phyloP scores from a whole-genome alignment of 2,329 filamentous ascomycete species.

The Lachnum nothofagi region DNA sequence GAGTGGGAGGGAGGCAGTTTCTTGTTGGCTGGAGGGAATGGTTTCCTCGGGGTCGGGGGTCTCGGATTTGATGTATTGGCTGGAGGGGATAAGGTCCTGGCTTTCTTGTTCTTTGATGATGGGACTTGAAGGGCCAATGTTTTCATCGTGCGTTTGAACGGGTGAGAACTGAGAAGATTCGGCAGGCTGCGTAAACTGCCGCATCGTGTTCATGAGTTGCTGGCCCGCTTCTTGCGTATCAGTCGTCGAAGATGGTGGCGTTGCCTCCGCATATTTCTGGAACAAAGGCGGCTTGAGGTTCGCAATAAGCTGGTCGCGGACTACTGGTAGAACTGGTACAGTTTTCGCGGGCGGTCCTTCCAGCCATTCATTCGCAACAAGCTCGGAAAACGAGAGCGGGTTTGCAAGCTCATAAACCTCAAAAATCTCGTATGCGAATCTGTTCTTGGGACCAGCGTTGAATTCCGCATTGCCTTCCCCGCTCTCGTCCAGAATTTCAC shows the following conservation, averaged over 20 bases:
- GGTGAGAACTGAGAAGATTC: background rate
- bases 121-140: background rate
- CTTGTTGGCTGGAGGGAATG: constrained; percentile 12
- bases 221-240: constrained; percentile 29
- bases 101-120: background rate
- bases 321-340: constrained; percentile 50
- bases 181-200: constrained; percentile 24
- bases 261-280: background rate
- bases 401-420: constrained; percentile 61
- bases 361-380: constrained; percentile 53
- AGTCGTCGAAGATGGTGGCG: constrained; percentile 20
- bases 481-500: constrained; percentile 40
- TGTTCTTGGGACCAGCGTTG: constrained; percentile 15
- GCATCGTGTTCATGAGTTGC: constrained; percentile 26
- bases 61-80: background rate
- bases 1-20: background rate
- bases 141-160: too few species aligned
- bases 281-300: constrained; percentile 53
- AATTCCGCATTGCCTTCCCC: constrained; percentile 49
- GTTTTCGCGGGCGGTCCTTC: constrained; percentile 47
- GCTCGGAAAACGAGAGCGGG: constrained; percentile 46
- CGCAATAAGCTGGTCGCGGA: constrained; percentile 52
- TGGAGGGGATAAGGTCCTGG: background rate
- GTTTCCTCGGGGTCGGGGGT: background rate
- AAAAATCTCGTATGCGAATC: constrained; percentile 45